Evolutionary conservation across 2,329 filamentous ascomycete genomes (phyloP).

Genomic region (Ascochyta viciae-villosae): DNA sequence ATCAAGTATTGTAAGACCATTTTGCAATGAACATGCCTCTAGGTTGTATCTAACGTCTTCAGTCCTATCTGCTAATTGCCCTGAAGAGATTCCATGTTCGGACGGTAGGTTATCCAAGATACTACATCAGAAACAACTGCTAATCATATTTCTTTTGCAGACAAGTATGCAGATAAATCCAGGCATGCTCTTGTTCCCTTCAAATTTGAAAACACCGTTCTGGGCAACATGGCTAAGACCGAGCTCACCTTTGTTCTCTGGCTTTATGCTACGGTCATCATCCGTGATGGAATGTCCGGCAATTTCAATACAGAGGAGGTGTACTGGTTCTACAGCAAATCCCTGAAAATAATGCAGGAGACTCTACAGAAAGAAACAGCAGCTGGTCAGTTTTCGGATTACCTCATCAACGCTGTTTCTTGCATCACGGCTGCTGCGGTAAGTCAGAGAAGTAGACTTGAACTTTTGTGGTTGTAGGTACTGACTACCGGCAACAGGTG

Average conservation of each 20-base stretch:
- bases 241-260: constrained; percentile 29
- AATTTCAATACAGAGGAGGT: constrained; percentile 22
- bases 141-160: constrained; percentile 3
- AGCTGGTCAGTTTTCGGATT: constrained; percentile 20
- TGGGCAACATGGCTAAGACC: constrained; percentile 27
- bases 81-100: constrained; percentile 29
- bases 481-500: constrained; percentile 1
- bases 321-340: constrained; percentile 23
- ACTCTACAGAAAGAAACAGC: constrained; percentile 19
- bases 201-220: constrained; percentile 26
- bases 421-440: constrained; percentile 32
- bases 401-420: constrained; percentile 22
- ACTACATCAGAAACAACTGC: background rate
- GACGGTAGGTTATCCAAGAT: constrained; percentile 14
- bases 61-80: constrained; percentile 28
- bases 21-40: background rate
- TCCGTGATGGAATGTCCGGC: constrained; percentile 25
- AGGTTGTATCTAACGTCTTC: background rate
- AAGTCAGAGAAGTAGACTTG: background rate
- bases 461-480: too few relatives aligned
- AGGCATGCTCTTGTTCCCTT: constrained; percentile 16
- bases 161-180: constrained; percentile 28
- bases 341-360: constrained; percentile 24
- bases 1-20: constrained; percentile 31
- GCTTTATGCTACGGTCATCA: constrained; percentile 29